Percentiles rank a stretch among this genome's conserved stretches.
These are phyloP conservation scores for Fusarium redolens DNA, from an alignment of 2,329 filamentous ascomycete species.

Conservation along the genomic window DNA sequence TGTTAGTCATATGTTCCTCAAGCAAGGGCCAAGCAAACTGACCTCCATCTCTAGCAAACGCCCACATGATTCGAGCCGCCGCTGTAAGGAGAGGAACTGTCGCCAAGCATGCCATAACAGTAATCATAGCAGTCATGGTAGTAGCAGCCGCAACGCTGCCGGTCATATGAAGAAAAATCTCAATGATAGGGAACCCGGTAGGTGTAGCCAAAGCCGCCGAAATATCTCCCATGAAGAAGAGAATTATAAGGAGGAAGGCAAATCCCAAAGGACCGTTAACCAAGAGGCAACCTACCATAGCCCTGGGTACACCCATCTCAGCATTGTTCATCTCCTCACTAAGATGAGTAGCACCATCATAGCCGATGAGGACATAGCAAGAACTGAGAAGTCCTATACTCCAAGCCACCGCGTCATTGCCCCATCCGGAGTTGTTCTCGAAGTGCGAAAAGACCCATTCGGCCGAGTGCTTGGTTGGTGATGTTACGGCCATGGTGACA, in stretches of 20 bases:
- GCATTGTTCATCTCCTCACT: slow-evolving; percentile 37
- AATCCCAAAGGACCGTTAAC: slow-evolving; percentile 29
- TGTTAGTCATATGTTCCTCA: not conserved
- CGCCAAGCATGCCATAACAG: slow-evolving; percentile 21
- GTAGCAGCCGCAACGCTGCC: not conserved
- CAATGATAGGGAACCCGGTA: slow-evolving; percentile 33
- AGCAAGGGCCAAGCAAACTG: fast-evolving
- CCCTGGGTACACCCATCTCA: slow-evolving; percentile 11
- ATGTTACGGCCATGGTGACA: slow-evolving; percentile 14
- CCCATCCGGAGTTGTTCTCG: slow-evolving; percentile 37
- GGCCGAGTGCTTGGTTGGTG: slow-evolving; percentile 21
- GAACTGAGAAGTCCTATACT: slow-evolving; percentile 36
- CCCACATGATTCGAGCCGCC: slow-evolving; percentile 35
- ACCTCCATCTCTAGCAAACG: slow-evolving; percentile 36
- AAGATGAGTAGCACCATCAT: slow-evolving; percentile 33
- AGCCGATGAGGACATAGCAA: slow-evolving; percentile 33
- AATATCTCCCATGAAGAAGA: slow-evolving; percentile 34
- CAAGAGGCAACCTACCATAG: slow-evolving; percentile 27
- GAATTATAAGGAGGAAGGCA: slow-evolving; percentile 13
- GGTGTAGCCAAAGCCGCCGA: slow-evolving; percentile 2
- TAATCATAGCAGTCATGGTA: slow-evolving; percentile 5
- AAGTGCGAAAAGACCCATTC: slow-evolving; percentile 25
- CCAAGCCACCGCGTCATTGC: slow-evolving; percentile 23
- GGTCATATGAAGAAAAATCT: slow-evolving; percentile 28
- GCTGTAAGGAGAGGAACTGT: slow-evolving; percentile 29